These are phyloP conservation scores for Solanum hybrid DNA, from an alignment of 305 asterid species.

Conservation along the genomic window DNA sequence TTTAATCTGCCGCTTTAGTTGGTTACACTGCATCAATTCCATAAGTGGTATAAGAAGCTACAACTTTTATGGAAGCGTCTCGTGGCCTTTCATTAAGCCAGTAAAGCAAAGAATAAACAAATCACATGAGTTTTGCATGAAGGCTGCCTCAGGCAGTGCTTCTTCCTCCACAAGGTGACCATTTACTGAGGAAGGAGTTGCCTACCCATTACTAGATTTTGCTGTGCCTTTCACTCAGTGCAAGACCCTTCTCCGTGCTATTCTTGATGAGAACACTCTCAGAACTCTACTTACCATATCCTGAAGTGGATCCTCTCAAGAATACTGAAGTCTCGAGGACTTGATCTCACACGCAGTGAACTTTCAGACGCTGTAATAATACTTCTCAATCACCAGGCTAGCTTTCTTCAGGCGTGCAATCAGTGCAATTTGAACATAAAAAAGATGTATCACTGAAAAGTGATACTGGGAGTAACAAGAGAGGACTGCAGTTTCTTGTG, in stretches of 20 bases:
- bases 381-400: not conserved
- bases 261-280: conserved; percentile 9
- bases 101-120: not conserved
- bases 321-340: not conserved
- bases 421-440: not conserved
- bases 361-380: not conserved
- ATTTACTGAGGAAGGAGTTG: not conserved
- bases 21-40: not conserved
- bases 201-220: conserved; percentile 20
- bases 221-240: not conserved
- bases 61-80: not conserved
- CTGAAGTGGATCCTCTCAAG: conserved; percentile 1
- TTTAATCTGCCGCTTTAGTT: not conserved
- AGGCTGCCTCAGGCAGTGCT: conserved; percentile 3
- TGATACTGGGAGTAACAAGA: not conserved
- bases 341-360: not conserved
- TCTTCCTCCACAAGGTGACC: not conserved
- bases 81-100: not conserved
- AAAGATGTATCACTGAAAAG: not conserved
- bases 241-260: not conserved
- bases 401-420: not conserved
- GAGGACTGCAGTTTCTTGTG: not conserved
- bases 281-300: conserved; percentile 17
- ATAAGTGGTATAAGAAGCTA: conserved; percentile 3
- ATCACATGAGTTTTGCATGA: not conserved